Conservation (phyloP, 208 protist genomes). For the Trypanosoma cruzi region DNA sequence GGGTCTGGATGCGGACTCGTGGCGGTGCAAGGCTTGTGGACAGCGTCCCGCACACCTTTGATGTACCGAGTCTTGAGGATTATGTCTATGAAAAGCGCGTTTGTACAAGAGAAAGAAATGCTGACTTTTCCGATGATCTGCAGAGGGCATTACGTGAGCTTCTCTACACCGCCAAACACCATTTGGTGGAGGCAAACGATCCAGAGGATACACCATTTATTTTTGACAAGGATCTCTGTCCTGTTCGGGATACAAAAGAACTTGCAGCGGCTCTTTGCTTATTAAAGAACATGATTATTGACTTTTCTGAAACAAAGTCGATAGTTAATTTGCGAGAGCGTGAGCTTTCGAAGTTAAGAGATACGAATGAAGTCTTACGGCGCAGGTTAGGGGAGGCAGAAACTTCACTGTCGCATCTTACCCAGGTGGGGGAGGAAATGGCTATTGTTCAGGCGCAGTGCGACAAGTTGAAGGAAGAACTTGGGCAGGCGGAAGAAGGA, state of each 20-base stretch:
- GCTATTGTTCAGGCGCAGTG: neutral
- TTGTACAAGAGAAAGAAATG: neutral
- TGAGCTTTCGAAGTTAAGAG: constrained; percentile 26
- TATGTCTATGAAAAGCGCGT: constrained; percentile 32
- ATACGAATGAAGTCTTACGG: constrained; percentile 11
- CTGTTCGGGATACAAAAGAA: constrained; percentile 46
- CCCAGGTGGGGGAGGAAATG: neutral
- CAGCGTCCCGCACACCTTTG: constrained; percentile 39
- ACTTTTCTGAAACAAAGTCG: constrained; percentile 50
- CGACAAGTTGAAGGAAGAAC: constrained; percentile 1
- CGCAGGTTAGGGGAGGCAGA: constrained; percentile 1
- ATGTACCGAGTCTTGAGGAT: constrained; percentile 31
- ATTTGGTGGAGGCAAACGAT: neutral
- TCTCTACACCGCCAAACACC: constrained; percentile 42
- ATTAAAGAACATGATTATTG: constrained; percentile 44
- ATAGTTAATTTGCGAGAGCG: constrained; percentile 42
- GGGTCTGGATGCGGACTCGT: constrained; percentile 5
- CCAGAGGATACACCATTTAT: neutral
- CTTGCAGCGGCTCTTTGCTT: constrained; percentile 44
- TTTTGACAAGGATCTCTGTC: constrained; percentile 34
- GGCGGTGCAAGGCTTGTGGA: constrained; percentile 28
- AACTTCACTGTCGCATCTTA: constrained; percentile 2
- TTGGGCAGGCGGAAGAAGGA: constrained; percentile 1
- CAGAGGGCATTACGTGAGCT: constrained; percentile 49
- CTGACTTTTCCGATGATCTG: constrained; percentile 49